Percentiles rank a stretch among this genome's conserved stretches.
phyloP scores from a whole-genome alignment of 2,329 filamentous ascomycete genomes.

The Rutstroemia sp. region DNA sequence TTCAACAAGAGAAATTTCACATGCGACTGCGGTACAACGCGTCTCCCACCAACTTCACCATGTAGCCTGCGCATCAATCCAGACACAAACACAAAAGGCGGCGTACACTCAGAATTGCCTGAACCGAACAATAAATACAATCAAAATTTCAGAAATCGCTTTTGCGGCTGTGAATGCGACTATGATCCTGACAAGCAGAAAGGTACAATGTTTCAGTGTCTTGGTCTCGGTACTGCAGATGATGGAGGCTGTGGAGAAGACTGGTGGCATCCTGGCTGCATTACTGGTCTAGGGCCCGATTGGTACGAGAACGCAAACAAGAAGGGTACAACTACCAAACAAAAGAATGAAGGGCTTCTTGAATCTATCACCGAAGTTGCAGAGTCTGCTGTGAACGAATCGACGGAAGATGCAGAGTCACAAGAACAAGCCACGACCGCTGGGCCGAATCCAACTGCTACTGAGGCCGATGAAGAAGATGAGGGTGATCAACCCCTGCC shows the following conservation, averaged over 20 bases:
- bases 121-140: constrained; percentile 79
- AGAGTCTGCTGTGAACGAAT: constrained; percentile 29
- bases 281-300: constrained; percentile 70
- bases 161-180: constrained; percentile 82
- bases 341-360: constrained; percentile 31
- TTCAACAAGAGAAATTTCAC: constrained; percentile 94
- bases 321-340: constrained; percentile 27
- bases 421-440: constrained; percentile 6
- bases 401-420: constrained; percentile 15
- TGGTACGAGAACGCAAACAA: constrained; percentile 54
- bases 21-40: constrained; percentile 90
- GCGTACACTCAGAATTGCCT: constrained; percentile 68
- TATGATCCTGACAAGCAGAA: constrained; percentile 88
- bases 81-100: constrained; percentile 66
- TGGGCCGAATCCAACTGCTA: constrained; percentile 17
- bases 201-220: constrained; percentile 96
- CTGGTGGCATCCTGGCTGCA: constrained; percentile 93
- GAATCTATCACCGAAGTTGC: constrained; percentile 45
- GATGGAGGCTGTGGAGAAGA: constrained; percentile 91
- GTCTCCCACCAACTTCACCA: constrained; percentile 57
- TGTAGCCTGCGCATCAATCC: constrained; percentile 71
- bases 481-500: constrained; percentile 60
- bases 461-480: constrained; percentile 32
- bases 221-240: constrained; percentile 73
- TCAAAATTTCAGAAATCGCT: constrained; percentile 87